These are phyloP conservation scores for Beauveria rudraprayagi DNA, from an alignment of 2,329 filamentous ascomycete species.

Conservation along the genomic window DNA sequence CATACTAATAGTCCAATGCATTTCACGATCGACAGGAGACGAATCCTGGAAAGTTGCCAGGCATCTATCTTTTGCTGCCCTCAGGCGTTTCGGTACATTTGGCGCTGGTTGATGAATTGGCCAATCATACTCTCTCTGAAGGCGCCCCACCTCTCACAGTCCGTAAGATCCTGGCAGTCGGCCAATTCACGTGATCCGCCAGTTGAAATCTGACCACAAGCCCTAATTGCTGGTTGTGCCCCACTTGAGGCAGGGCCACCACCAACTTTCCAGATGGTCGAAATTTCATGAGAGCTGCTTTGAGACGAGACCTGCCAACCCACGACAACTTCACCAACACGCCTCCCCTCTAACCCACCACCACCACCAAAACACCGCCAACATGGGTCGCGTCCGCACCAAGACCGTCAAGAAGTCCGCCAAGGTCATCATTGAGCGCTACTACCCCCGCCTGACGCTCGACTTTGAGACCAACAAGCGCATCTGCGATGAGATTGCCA, in stretches of 20 bases:
- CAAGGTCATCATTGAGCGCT: conserved; percentile 99
- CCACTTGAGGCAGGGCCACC: conserved; percentile 17
- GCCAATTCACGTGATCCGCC: conserved; percentile 19
- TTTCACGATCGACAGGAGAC: neutral
- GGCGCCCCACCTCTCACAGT: neutral
- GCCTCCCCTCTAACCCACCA: conserved; percentile 23
- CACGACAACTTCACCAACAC: conserved; percentile 17
- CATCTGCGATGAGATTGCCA: conserved; percentile 99
- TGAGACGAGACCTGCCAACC: neutral
- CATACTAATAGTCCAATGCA: neutral
- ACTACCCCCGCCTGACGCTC: conserved; percentile 95
- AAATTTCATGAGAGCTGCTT: conserved; percentile 1
- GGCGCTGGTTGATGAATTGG: neutral
- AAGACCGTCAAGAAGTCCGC: conserved; percentile 71
- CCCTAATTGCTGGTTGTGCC: conserved; percentile 23
- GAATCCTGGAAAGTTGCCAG: neutral
- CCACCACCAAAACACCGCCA: conserved; percentile 43
- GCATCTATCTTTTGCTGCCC: neutral
- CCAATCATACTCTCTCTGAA: neutral
- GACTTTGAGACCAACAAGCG: conserved; percentile 99
- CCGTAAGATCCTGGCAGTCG: neutral
- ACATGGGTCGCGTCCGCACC: conserved; percentile 63
- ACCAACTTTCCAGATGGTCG: conserved; percentile 20
- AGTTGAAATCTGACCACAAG: conserved; percentile 16
- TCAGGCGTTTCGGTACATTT: neutral